Base-by-base conservation (phyloP, 2,329 filamentous ascomycete genomes). In the Emericellopsis atlantica region DNA sequence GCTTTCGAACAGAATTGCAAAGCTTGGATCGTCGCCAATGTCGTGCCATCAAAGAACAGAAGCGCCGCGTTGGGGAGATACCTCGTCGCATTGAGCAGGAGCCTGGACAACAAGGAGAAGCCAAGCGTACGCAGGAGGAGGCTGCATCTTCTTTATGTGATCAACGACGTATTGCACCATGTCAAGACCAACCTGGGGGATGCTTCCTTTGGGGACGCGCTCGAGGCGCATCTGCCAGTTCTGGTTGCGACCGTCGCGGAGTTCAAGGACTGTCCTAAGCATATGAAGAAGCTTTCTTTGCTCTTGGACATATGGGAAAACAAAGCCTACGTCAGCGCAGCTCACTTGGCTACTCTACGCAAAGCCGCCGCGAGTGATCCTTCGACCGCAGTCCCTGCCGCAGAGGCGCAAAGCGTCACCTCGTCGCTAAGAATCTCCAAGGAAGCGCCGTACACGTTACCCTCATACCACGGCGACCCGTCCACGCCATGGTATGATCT, bases 121-220 rank as follows among this genome's bases (percentile, higher is more conserved):
- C 67, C 75, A 3, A 84, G 79, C 37, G 62, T 71, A 26, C 79
- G 76, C 54, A 75, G 85, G 45, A 82, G 76, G 51, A 74, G 81
- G 14, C 67, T 94, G 12, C 80, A 90, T 58, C 59, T 92, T 6
- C 68, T 94, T 6, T 89, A 90, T 57, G 61, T 94, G 34, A 52
- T 92, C 45, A 89, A 79, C 60, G 88, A 95, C 58, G 64, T 85
- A 22, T 67, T 94, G 21, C 79, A 88, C 54, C 81, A 89, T 54
- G 66, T 72, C 43, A 72, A 75, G 48, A 65, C 74, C 45, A 64
- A 69, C 38, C 65, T 65, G 34, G 61, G 69, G 40, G 62, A 70
- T 34, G 59, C 67, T 40, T 62, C 67, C 43, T 70, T 87, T 48
- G 70, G 69, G 40, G 62, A 64, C 35, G 67, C 70, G 39, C 56